These are phyloP conservation scores for Panicum virgatum DNA, from an alignment of 202 grass and related monocot genomes.

Conservation along the genomic window DNA sequence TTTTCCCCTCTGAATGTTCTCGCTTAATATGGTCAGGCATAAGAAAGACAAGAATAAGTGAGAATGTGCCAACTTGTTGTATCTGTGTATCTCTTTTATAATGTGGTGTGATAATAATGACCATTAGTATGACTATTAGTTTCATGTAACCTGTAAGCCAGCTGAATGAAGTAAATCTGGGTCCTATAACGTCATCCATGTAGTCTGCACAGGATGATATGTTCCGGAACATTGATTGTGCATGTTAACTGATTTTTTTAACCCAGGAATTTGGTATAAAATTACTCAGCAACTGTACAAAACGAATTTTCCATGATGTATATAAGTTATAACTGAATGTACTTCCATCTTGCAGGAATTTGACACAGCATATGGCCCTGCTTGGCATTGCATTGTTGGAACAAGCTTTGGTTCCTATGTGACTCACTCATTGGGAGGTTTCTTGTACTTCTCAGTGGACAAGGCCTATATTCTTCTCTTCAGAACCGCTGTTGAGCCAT, in stretches of 20 bases:
- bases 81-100: neutral
- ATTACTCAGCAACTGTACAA: neutral
- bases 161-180: neutral
- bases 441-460: slow-evolving; percentile 97
- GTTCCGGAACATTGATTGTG: neutral
- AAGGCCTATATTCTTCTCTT: slow-evolving; percentile 98
- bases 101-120: neutral
- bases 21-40: neutral
- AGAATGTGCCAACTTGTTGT: neutral
- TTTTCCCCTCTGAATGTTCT: neutral
- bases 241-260: neutral
- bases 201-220: neutral
- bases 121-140: neutral
- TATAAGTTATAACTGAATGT: neutral
- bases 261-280: neutral
- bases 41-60: neutral
- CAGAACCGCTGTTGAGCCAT: slow-evolving; percentile 83
- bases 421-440: slow-evolving; percentile 86
- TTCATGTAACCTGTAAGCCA: neutral
- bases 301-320: neutral
- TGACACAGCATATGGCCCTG: slow-evolving; percentile 69
- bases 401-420: slow-evolving; percentile 97
- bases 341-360: slow-evolving; percentile 69
- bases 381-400: slow-evolving; percentile 97
- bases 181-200: neutral